These are phyloP conservation scores for Taxillus chinensis DNA, from an alignment of 164 flowering plant species.

Conservation along the genomic window DNA sequence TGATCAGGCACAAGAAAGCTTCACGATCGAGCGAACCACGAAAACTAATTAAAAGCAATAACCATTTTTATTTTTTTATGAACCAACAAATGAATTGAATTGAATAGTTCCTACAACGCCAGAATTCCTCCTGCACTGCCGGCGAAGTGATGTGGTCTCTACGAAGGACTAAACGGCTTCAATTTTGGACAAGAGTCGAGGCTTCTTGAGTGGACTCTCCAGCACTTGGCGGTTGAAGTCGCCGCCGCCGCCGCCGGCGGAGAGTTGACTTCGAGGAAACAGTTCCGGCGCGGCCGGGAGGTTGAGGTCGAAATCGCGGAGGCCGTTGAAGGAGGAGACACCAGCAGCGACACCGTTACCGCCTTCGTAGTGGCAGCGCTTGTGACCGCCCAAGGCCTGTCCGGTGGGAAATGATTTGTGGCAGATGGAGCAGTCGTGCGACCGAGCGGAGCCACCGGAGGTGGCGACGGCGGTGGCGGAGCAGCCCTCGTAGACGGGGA, in stretches of 20 bases:
- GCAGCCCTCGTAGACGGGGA: not conserved
- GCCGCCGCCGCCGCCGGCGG: constrained; percentile 27
- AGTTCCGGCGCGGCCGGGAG: constrained; percentile 41
- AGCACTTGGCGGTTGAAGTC: constrained; percentile 17
- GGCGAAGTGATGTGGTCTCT: no score
- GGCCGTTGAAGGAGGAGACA: constrained; percentile 11
- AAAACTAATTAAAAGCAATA: no score
- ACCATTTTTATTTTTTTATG: no score
- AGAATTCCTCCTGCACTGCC: no score
- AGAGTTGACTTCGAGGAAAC: constrained; percentile 15
- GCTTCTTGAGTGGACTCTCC: constrained; percentile 47
- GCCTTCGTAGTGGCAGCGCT: constrained; percentile 67
- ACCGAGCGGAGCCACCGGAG: constrained; percentile 17
- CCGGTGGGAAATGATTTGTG: constrained; percentile 53
- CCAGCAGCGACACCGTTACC: constrained; percentile 2
- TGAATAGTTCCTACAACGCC: no score
- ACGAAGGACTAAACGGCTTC: constrained; percentile 12
- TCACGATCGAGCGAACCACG: no score
- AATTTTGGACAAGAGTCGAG: constrained; percentile 21
- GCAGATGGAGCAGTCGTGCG: constrained; percentile 58
- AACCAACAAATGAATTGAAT: no score
- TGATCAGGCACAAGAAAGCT: no score
- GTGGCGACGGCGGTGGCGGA: constrained; percentile 5
- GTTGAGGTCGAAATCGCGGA: constrained; percentile 47
- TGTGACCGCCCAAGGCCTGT: constrained; percentile 68